Conservation (phyloP, 1,139 yeast genomes). For the Suhomyces guaymorum region DNA sequence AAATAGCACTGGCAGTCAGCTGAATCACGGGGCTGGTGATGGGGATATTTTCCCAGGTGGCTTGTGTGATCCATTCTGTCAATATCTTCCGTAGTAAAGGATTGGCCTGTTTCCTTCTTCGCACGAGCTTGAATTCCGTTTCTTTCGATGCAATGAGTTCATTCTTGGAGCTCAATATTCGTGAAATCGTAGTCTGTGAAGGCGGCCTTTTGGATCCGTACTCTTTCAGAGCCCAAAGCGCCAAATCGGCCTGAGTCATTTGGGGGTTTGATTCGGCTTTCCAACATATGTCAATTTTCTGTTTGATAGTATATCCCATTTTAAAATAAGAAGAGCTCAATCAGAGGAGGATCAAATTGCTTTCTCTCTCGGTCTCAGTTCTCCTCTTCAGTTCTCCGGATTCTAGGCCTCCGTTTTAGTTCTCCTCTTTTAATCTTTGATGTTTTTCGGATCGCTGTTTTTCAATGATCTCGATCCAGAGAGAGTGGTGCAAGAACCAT, state of each 20-base stretch:
- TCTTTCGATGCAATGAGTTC: slow-evolving; percentile 60
- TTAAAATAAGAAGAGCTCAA: not conserved
- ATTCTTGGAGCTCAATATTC: slow-evolving; percentile 58
- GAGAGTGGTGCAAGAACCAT: no score
- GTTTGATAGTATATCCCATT: slow-evolving; percentile 63
- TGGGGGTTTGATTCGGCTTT: slow-evolving; percentile 66
- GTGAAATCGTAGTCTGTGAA: slow-evolving; percentile 66
- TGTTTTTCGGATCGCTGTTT: no score
- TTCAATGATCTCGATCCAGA: no score
- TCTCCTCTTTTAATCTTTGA: no score
- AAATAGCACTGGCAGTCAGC: slow-evolving; percentile 63
- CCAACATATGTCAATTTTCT: slow-evolving; percentile 65
- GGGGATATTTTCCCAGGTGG: slow-evolving; percentile 67
- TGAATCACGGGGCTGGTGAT: slow-evolving; percentile 64
- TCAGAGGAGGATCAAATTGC: no score
- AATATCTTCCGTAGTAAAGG: slow-evolving; percentile 57
- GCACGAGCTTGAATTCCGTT: slow-evolving; percentile 53
- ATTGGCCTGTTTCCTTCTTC: slow-evolving; percentile 58
- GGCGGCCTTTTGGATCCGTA: slow-evolving; percentile 57
- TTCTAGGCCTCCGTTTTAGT: no score
- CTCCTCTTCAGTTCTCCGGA: no score
- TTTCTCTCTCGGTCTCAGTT: no score
- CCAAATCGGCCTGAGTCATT: slow-evolving; percentile 69
- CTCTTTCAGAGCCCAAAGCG: slow-evolving; percentile 60
- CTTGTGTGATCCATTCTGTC: slow-evolving; percentile 70